Evolutionary conservation across 306 rosid species (phyloP).

Genomic region (Betula pendula): DNA sequence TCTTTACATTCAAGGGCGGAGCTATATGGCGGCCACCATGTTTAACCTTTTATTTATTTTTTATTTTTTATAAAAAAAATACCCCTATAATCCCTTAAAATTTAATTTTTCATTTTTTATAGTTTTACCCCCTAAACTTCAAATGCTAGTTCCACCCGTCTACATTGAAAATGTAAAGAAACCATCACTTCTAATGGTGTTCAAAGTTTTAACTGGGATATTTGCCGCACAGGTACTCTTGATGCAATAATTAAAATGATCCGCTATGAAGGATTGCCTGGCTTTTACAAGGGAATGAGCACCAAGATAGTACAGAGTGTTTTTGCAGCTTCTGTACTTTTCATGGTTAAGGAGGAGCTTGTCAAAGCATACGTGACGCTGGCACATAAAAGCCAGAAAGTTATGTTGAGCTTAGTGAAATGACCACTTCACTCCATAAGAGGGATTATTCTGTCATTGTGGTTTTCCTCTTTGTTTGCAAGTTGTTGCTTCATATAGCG

Average conservation of each 20-base stretch:
- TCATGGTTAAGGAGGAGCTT: constrained; percentile 83
- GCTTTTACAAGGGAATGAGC: constrained; percentile 85
- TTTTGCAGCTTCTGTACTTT: constrained; percentile 82
- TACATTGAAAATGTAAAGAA: neutral
- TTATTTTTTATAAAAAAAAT: too few species aligned
- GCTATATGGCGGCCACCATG: too few species aligned
- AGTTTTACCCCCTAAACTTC: too few species aligned
- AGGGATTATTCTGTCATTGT: neutral
- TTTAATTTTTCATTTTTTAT: neutral
- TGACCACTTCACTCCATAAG: constrained; percentile 15
- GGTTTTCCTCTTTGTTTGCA: neutral
- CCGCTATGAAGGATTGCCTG: constrained; percentile 66
- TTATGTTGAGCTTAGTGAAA: constrained; percentile 7
- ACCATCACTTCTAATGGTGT: constrained; percentile 10
- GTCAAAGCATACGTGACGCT: constrained; percentile 55
- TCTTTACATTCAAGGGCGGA: too few species aligned
- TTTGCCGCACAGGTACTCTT: constrained; percentile 51
- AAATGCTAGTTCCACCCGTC: too few species aligned
- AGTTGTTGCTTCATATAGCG: neutral
- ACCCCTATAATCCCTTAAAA: too few species aligned
- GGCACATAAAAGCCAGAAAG: constrained; percentile 34
- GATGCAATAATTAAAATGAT: constrained; percentile 80
- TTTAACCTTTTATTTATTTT: too few species aligned
- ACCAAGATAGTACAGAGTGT: constrained; percentile 85
- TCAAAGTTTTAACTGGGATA: neutral